Conservation (phyloP, 495 filamentous ascomycete genomes). For the Talaromyces borbonicus region DNA sequence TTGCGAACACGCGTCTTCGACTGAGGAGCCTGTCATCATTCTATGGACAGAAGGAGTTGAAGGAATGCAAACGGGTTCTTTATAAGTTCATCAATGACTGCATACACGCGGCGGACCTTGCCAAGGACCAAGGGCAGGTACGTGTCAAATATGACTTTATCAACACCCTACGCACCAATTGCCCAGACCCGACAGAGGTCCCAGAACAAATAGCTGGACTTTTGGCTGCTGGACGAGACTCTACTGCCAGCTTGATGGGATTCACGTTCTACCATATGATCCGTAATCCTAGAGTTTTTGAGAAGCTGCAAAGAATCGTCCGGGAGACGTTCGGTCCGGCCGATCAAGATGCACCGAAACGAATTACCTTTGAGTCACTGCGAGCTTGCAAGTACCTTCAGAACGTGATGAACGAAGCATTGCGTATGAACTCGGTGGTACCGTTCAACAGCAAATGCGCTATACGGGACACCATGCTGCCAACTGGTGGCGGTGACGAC, state of each 20-base stretch:
- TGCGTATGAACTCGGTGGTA: slow-evolving; percentile 41
- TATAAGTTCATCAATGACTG: neutral
- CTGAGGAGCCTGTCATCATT: neutral
- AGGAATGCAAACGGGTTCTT: neutral
- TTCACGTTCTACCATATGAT: slow-evolving; percentile 45
- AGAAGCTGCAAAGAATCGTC: slow-evolving; percentile 31
- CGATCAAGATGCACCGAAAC: neutral
- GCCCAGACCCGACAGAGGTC: slow-evolving; percentile 45
- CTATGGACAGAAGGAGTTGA: neutral
- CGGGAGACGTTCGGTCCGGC: slow-evolving; percentile 15
- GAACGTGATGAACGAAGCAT: slow-evolving; percentile 36
- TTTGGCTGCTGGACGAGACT: slow-evolving; percentile 47
- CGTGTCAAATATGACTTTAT: neutral
- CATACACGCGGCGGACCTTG: neutral
- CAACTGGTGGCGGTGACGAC: slow-evolving; percentile 30
- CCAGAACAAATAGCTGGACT: slow-evolving; percentile 40
- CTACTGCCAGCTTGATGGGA: slow-evolving; percentile 45
- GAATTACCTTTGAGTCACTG: slow-evolving; percentile 31
- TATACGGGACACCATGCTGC: slow-evolving; percentile 34
- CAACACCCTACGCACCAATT: neutral
- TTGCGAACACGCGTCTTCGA: neutral
- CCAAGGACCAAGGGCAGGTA: neutral
- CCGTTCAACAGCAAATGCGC: slow-evolving; percentile 39
- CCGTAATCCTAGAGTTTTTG: slow-evolving; percentile 32
- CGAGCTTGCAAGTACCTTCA: slow-evolving; percentile 40